Conservation (phyloP, 495 filamentous ascomycete genomes). For the Hypoxylon crocopeplum region DNA sequence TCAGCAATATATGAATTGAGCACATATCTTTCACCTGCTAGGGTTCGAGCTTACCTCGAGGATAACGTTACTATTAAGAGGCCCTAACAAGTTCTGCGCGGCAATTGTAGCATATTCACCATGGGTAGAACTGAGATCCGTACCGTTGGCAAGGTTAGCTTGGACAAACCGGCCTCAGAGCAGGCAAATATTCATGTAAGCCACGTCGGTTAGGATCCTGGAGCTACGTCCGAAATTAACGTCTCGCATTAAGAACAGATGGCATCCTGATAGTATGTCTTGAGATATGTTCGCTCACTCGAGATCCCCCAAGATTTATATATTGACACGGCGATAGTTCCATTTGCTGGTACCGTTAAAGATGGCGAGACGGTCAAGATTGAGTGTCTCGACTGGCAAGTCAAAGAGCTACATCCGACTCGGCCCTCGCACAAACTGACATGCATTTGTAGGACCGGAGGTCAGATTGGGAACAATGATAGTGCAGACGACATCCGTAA, state of each 20-base stretch:
- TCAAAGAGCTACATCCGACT: not conserved
- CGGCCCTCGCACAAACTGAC: not conserved
- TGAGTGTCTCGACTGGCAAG: conserved; percentile 85
- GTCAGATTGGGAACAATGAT: conserved; percentile 90
- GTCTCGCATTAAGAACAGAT: conserved; percentile 71
- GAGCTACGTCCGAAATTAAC: not conserved
- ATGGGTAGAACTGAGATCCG: conserved; percentile 72
- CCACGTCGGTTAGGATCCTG: not conserved
- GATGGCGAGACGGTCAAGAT: conserved; percentile 93
- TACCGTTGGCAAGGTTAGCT: conserved; percentile 75
- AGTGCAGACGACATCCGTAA: conserved; percentile 86
- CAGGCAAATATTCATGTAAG: conserved; percentile 80
- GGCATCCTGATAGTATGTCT: conserved; percentile 85
- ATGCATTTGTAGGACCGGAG: conserved; percentile 63
- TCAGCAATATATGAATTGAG: not conserved
- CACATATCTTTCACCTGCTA: not conserved
- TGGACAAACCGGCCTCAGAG: conserved; percentile 77
- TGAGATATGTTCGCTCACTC: not conserved
- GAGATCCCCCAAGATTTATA: not conserved
- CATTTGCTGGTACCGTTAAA: conserved; percentile 74
- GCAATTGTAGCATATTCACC: no score
- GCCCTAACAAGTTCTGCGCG: no score
- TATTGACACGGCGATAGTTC: conserved; percentile 60
- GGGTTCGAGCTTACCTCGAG: no score
- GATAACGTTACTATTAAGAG: no score